These are phyloP conservation scores for Rubroshorea leprosula DNA, from an alignment of 345 rosid genomes.

Conservation along the genomic window DNA sequence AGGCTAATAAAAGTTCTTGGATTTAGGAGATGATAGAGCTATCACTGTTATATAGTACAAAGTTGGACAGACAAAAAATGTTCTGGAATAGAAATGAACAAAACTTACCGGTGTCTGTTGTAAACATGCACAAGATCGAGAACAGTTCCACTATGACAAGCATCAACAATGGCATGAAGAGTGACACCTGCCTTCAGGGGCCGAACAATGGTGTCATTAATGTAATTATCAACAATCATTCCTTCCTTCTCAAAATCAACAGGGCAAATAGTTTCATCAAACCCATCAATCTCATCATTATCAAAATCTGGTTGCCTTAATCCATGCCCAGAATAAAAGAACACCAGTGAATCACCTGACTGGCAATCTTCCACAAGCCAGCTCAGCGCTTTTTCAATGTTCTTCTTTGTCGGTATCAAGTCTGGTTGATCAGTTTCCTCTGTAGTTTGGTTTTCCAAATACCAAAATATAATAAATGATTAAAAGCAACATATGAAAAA, in stretches of 20 bases:
- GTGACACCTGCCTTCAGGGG: conserved; percentile 42
- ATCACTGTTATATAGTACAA: too few species aligned
- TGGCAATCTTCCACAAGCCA: conserved; percentile 13
- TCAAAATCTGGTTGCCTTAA: conserved; percentile 34
- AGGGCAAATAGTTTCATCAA: conserved; percentile 52
- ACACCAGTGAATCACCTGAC: conserved; percentile 41
- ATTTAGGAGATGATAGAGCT: too few species aligned
- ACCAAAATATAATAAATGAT: too few species aligned
- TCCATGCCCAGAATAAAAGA: conserved; percentile 63
- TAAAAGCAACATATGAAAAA: too few species aligned
- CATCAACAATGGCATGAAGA: conserved; percentile 59
- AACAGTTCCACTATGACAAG: conserved; percentile 68
- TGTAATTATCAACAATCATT: conserved; percentile 42
- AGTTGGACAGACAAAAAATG: too few species aligned
- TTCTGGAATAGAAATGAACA: too few species aligned
- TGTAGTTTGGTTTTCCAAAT: too few species aligned
- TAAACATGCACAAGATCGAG: conserved; percentile 46
- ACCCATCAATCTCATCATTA: conserved; percentile 50
- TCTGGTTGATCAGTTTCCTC: not conserved
- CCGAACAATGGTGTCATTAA: conserved; percentile 37
- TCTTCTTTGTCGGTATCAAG: not conserved
- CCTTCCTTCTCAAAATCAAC: conserved; percentile 43
- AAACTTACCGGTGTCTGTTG: conserved; percentile 28
- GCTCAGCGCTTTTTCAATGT: not conserved
- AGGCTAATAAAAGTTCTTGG: too few species aligned